A percentile compares a stretch with the other conserved stretches of the same genome.
These are phyloP conservation scores for Hypoxylon lienhwacheense DNA, from an alignment of 495 filamentous ascomycete species.

Conservation along the genomic window DNA sequence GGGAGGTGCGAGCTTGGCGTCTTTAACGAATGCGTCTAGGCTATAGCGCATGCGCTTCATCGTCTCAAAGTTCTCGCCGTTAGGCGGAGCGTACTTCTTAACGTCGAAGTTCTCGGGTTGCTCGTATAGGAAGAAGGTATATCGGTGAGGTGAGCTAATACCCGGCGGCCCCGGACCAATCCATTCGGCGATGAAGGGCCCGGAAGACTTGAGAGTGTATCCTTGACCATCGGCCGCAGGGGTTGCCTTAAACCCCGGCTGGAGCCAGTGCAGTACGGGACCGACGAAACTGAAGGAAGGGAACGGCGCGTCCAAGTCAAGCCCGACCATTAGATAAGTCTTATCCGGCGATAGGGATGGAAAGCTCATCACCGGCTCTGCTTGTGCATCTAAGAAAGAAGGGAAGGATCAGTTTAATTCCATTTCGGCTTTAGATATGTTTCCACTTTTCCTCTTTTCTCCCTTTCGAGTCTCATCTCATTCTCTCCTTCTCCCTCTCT, in stretches of 20 bases:
- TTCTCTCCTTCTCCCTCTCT: too few species aligned
- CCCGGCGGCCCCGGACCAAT: slow-evolving; percentile 56
- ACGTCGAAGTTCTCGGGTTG: slow-evolving; percentile 55
- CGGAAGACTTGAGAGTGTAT: slow-evolving; percentile 4
- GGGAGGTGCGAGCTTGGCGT: slow-evolving; percentile 49
- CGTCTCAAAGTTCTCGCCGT: slow-evolving; percentile 41
- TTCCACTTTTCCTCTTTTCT: too few species aligned
- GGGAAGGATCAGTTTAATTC: not conserved
- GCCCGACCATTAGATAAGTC: slow-evolving; percentile 49
- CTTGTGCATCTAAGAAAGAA: slow-evolving; percentile 12
- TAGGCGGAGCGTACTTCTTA: slow-evolving; percentile 46
- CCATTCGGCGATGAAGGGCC: slow-evolving; percentile 47
- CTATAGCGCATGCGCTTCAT: slow-evolving; percentile 53
- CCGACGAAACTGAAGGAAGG: slow-evolving; percentile 52
- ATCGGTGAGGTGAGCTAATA: slow-evolving; percentile 56
- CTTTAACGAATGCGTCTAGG: slow-evolving; percentile 52
- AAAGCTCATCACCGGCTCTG: slow-evolving; percentile 16
- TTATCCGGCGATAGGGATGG: slow-evolving; percentile 19
- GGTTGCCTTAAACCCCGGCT: slow-evolving; percentile 46
- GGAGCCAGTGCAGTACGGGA: slow-evolving; percentile 56
- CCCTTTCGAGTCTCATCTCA: too few species aligned
- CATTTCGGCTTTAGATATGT: too few species aligned
- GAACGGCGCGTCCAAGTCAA: slow-evolving; percentile 60
- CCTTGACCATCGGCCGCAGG: slow-evolving; percentile 14
- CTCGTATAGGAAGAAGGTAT: slow-evolving; percentile 60